phyloP scores from a whole-genome alignment of 371 early-diverging fungal species.

The Saksenaea vasiformis region DNA sequence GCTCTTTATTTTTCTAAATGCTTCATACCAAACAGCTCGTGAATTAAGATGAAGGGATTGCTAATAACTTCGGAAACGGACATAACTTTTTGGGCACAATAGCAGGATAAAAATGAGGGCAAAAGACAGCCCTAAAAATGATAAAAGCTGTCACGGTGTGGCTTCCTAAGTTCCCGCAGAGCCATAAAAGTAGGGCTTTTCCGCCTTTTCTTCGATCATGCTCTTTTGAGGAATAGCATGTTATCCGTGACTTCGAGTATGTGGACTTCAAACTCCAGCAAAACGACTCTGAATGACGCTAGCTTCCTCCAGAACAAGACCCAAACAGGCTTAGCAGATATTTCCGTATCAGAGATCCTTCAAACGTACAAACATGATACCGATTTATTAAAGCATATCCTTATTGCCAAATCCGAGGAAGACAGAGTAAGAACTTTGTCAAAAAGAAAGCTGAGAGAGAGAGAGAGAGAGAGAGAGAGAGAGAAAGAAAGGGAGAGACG shows the following conservation, averaged over 20 bases:
- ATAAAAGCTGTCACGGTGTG: slow-evolving; percentile 13
- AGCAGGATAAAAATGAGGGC: not conserved
- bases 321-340: slow-evolving; percentile 30
- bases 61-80: slow-evolving; percentile 11
- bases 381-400: slow-evolving; percentile 50
- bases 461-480: not conserved
- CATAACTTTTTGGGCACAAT: not conserved
- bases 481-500: not conserved
- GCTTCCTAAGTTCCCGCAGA: not conserved
- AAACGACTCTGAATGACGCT: slow-evolving; percentile 1
- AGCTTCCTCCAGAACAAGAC: slow-evolving; percentile 7
- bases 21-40: slow-evolving; percentile 16
- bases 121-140: slow-evolving; percentile 2
- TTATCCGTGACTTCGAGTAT: slow-evolving; percentile 4
- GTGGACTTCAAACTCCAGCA: slow-evolving; percentile 5
- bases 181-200: not conserved
- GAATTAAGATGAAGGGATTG: slow-evolving; percentile 11
- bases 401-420: slow-evolving; percentile 56
- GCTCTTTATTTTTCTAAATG: not conserved
- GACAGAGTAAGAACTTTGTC: slow-evolving; percentile 41
- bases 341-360: slow-evolving; percentile 49
- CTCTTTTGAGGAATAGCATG: slow-evolving; percentile 2
- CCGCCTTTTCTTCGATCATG: not conserved
- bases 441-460: not conserved
- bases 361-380: slow-evolving; percentile 51